A percentile compares a stretch with the other conserved stretches of the same genome.
These are phyloP conservation scores for Aspergillus oerlinghausenensis DNA, from an alignment of 2,329 filamentous ascomycete species.

Conservation along the genomic window DNA sequence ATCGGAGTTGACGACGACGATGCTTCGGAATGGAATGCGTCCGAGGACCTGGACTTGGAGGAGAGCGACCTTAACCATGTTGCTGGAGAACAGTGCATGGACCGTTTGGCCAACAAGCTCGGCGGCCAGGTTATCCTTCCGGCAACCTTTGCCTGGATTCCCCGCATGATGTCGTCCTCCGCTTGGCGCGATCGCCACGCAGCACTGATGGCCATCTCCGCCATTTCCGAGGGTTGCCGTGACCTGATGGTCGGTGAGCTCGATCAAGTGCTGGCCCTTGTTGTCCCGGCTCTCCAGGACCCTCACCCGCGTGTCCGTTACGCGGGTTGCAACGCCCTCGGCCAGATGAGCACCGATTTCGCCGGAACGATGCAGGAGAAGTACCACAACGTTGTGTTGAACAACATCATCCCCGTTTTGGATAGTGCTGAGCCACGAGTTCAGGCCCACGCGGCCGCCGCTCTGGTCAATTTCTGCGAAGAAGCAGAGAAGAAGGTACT, in stretches of 20 bases:
- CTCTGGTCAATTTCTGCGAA: constrained; percentile 97
- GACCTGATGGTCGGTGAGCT: constrained; percentile 94
- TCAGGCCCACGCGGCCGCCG: constrained; percentile 95
- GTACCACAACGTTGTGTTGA: constrained; percentile 81
- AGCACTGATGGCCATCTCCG: constrained; percentile 96
- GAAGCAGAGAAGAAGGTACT: constrained; percentile 90
- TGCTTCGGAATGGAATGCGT: constrained; percentile 85
- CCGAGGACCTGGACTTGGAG: constrained; percentile 91
- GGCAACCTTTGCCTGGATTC: constrained; percentile 94
- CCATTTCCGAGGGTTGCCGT: constrained; percentile 94
- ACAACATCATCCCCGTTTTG: constrained; percentile 87
- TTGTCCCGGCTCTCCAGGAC: constrained; percentile 87
- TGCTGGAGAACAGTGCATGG: constrained; percentile 97
- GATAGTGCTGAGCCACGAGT: constrained; percentile 87
- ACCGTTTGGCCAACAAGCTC: constrained; percentile 92
- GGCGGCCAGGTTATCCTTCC: constrained; percentile 89
- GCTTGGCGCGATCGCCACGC: constrained; percentile 95
- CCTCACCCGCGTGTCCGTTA: constrained; percentile 91
- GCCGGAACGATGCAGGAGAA: constrained; percentile 97
- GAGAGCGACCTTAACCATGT: constrained; percentile 98
- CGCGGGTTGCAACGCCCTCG: constrained; percentile 96
- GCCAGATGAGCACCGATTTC: constrained; percentile 99
- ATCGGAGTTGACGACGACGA: constrained; percentile 92
- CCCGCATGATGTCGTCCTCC: constrained; percentile 93
- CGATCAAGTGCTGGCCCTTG: constrained; percentile 86